phyloP scores from a whole-genome alignment of 1,284 basidiomycete species.

The Cutaneotrichosporon sp. region DNA sequence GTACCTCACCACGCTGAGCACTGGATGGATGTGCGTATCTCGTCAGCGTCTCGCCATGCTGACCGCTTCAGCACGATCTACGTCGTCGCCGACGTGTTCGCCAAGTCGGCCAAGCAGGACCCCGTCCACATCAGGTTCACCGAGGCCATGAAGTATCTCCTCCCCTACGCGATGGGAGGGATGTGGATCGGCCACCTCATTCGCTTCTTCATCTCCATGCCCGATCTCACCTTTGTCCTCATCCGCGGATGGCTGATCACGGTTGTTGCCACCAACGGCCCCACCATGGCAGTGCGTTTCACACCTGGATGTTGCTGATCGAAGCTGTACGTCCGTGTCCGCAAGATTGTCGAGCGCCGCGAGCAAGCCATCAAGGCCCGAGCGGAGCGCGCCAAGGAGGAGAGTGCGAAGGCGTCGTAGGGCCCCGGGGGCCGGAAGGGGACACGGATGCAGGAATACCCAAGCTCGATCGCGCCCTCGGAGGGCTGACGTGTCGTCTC shows the following conservation, averaged over 20 bases:
- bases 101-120: neutral
- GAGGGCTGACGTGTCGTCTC: neutral
- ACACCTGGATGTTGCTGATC: neutral
- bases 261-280: constrained; percentile 3
- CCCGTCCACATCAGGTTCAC: neutral
- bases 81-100: constrained; percentile 1
- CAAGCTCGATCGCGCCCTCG: neutral
- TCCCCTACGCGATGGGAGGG: constrained; percentile 3
- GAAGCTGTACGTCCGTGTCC: constrained; percentile 7
- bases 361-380: neutral
- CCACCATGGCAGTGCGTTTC: neutral
- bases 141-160: constrained; percentile 6
- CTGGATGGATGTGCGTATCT: constrained; percentile 4
- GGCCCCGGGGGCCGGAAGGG: neutral
- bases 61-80: constrained; percentile 1
- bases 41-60: neutral
- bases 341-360: neutral
- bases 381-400: neutral
- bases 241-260: constrained; percentile 3
- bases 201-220: neutral
- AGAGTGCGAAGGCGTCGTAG: neutral
- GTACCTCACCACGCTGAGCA: neutral
- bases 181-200: constrained; percentile 10
- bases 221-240: neutral
- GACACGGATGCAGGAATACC: neutral